These are phyloP conservation scores for Catunica adiposa DNA, from an alignment of 2,329 filamentous ascomycete species.

Conservation along the genomic window DNA sequence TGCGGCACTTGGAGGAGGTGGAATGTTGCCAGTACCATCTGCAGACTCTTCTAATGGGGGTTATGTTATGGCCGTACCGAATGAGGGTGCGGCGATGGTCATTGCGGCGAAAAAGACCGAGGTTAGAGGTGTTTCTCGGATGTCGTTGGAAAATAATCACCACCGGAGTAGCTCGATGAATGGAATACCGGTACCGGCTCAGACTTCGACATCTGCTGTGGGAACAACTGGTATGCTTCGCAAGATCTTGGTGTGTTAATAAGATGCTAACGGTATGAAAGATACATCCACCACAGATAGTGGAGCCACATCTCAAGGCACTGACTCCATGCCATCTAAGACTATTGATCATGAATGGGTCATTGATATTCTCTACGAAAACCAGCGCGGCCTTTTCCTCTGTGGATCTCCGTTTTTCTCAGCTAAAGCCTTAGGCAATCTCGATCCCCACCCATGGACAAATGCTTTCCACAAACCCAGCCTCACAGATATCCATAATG, in stretches of 20 bases:
- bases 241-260: background rate
- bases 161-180: conserved; percentile 1
- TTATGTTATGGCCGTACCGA: conserved; percentile 13
- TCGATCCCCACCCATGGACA: conserved; percentile 79
- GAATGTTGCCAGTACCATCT: conserved; percentile 11
- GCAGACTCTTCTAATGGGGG: conserved; percentile 2
- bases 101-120: conserved; percentile 8
- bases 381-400: conserved; percentile 77
- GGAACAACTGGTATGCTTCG: background rate
- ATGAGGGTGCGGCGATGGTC: conserved; percentile 3
- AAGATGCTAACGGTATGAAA: background rate
- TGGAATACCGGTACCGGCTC: background rate
- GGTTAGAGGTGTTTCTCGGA: conserved; percentile 10
- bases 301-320: background rate
- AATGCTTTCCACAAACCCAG: conserved; percentile 47
- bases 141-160: conserved; percentile 2
- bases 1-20: conserved; percentile 9
- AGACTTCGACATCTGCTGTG: background rate
- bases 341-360: conserved; percentile 31
- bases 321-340: background rate
- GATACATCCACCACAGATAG: background rate
- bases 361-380: conserved; percentile 87
- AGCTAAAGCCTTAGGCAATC: conserved; percentile 61
- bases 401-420: conserved; percentile 89
- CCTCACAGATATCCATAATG: conserved; percentile 57